phyloP scores from a whole-genome alignment of 148 eudicot genomes.

The Silene uniflora region DNA sequence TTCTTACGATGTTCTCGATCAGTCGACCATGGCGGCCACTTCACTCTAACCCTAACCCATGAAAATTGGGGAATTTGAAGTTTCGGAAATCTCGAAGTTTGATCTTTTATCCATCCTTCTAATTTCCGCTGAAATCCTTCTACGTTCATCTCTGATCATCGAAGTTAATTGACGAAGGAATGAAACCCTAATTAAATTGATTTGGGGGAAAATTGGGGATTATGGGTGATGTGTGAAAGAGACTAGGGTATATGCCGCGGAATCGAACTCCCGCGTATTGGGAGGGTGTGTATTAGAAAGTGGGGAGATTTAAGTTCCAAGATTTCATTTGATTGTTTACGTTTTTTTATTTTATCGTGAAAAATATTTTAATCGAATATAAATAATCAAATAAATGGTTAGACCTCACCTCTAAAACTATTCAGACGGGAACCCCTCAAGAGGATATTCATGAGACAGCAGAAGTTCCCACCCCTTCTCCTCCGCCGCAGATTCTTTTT shows the following conservation, averaged over 20 bases:
- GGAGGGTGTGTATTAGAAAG: not conserved
- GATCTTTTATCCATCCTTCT: conserved; percentile 83
- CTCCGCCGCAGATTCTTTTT: too few relatives aligned
- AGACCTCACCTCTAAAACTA: too few relatives aligned
- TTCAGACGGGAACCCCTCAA: too few relatives aligned
- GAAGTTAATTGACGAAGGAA: not conserved
- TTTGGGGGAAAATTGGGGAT: not conserved
- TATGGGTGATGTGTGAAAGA: not conserved
- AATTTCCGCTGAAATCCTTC: conserved; percentile 61
- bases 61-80: conserved; percentile 38
- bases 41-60: conserved; percentile 43
- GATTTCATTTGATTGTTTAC: too few relatives aligned
- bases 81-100: conserved; percentile 52
- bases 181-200: conserved; percentile 24
- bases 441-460: too few relatives aligned
- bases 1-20: conserved; percentile 60
- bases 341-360: too few relatives aligned
- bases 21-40: conserved; percentile 76
- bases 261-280: conserved; percentile 35
- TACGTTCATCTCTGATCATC: conserved; percentile 44
- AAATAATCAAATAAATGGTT: too few relatives aligned
- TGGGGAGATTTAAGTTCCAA: too few relatives aligned
- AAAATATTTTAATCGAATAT: too few relatives aligned
- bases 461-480: too few relatives aligned
- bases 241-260: conserved; percentile 34